These are phyloP conservation scores for Chondrus crispus DNA, from an alignment of 23 red algal species.

Conservation along the genomic window DNA sequence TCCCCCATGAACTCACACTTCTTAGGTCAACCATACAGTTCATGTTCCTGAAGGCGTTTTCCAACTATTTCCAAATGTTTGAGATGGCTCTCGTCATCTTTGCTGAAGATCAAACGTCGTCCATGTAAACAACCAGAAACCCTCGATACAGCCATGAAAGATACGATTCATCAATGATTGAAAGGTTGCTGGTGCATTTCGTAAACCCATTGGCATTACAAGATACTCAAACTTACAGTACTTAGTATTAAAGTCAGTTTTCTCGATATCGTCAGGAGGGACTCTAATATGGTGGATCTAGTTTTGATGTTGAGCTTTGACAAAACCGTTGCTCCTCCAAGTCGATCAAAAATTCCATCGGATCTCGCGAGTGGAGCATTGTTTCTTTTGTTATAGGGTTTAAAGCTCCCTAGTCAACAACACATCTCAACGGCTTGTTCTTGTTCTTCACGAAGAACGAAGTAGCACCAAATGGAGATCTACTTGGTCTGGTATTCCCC, in stretches of 20 bases:
- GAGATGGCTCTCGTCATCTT: not conserved
- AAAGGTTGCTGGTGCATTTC: not conserved
- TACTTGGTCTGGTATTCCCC: not conserved
- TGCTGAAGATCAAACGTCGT: conserved; percentile 8
- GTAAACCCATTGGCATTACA: not conserved
- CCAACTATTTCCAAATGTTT: not conserved
- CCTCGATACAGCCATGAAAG: not conserved
- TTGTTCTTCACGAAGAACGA: conserved; percentile 35
- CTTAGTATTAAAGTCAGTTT: conserved; percentile 17
- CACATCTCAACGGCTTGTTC: not conserved
- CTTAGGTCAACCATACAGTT: not conserved
- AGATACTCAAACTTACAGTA: conserved; percentile 6
- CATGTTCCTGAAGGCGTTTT: not conserved
- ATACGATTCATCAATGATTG: conserved; percentile 5
- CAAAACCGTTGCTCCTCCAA: conserved; percentile 11
- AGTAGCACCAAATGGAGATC: not conserved
- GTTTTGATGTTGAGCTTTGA: conserved; percentile 1
- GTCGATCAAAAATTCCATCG: conserved; percentile 2
- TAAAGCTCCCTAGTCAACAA: not conserved
- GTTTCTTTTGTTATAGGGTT: not conserved
- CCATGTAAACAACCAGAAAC: conserved; percentile 16
- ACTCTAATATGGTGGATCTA: not conserved
- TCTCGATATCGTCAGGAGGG: conserved; percentile 1
- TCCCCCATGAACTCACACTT: not conserved
- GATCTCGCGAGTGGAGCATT: not conserved